Percentiles rank a stretch among this genome's conserved stretches.
These are phyloP conservation scores for Phytophthora sansomeana DNA, from an alignment of 352 stramenopile species.

Conservation along the genomic window DNA sequence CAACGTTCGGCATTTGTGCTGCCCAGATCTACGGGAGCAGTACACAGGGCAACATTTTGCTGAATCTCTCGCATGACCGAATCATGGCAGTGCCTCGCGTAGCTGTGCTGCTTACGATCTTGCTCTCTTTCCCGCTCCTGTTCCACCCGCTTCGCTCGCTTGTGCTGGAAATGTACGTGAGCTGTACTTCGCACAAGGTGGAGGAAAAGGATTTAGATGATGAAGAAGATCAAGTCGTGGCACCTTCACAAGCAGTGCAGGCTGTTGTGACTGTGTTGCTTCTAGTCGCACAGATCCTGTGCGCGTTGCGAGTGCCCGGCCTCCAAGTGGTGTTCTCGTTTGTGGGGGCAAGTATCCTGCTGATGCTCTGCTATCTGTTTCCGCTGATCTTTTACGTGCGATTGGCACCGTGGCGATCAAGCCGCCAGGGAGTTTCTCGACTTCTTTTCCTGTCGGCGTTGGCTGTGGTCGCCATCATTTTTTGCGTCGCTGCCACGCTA, in stretches of 20 bases:
- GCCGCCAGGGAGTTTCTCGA: constrained; percentile 28
- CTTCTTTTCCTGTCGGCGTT: constrained; percentile 42
- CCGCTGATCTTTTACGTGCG: constrained; percentile 65
- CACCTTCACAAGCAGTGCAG: constrained; percentile 39
- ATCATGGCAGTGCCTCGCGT: constrained; percentile 78
- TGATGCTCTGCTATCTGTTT: constrained; percentile 81
- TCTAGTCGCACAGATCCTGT: constrained; percentile 56
- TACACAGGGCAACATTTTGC: constrained; percentile 79
- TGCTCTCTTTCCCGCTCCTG: constrained; percentile 79
- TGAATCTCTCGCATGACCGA: constrained; percentile 75
- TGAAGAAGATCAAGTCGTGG: constrained; percentile 6
- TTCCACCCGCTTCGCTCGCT: constrained; percentile 77
- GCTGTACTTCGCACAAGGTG: constrained; percentile 24
- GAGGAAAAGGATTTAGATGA: constrained; percentile 1
- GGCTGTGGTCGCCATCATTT: constrained; percentile 50
- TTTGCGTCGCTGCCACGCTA: constrained; percentile 68
- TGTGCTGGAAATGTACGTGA: constrained; percentile 63
- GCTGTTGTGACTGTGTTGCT: constrained; percentile 50
- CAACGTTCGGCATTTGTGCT: constrained; percentile 67
- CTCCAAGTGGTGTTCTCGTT: constrained; percentile 82
- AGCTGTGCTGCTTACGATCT: constrained; percentile 73
- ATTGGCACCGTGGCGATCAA: constrained; percentile 54
- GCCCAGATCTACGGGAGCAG: constrained; percentile 63
- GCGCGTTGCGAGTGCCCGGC: constrained; percentile 60
- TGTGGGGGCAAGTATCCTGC: constrained; percentile 73